Evolutionary conservation across 108 stramenopile genomes (phyloP).

Genomic region (Aurantiochytrium sp.): DNA sequence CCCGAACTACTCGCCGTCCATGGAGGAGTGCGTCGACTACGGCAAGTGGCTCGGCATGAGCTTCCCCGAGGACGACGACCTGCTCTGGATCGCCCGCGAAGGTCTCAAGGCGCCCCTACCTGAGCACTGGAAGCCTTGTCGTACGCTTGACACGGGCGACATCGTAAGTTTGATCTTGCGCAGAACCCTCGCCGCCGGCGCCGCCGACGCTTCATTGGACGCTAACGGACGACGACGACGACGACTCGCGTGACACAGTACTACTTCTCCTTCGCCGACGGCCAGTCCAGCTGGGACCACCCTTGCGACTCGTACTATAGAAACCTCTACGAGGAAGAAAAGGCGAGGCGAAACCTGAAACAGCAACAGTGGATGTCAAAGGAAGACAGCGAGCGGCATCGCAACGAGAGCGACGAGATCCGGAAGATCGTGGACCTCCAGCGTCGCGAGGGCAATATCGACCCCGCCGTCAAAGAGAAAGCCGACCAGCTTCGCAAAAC

Average conservation of each 20-base stretch:
- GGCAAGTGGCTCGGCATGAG: slow-evolving; percentile 73
- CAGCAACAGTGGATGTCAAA: neutral
- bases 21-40: slow-evolving; percentile 59
- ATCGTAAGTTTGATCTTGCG: slow-evolving; percentile 32
- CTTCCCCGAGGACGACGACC: slow-evolving; percentile 51
- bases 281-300: slow-evolving; percentile 67
- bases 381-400: neutral
- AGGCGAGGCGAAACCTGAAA: slow-evolving; percentile 35
- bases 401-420: neutral
- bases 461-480: too few relatives aligned
- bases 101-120: slow-evolving; percentile 65
- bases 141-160: slow-evolving; percentile 60
- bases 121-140: slow-evolving; percentile 66
- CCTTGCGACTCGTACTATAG: slow-evolving; percentile 68
- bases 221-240: too few relatives aligned
- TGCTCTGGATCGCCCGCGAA: slow-evolving; percentile 67
- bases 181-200: too few relatives aligned
- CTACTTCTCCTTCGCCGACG: slow-evolving; percentile 65
- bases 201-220: too few relatives aligned
- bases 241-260: slow-evolving; percentile 28
- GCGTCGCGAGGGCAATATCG: neutral
- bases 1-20: slow-evolving; percentile 60
- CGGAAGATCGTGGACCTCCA: neutral
- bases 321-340: slow-evolving; percentile 62
- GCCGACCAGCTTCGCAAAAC: too few relatives aligned